Evolutionary conservation across 805 yeast genomes (phyloP).

Genomic region (Candida tibetensis): DNA sequence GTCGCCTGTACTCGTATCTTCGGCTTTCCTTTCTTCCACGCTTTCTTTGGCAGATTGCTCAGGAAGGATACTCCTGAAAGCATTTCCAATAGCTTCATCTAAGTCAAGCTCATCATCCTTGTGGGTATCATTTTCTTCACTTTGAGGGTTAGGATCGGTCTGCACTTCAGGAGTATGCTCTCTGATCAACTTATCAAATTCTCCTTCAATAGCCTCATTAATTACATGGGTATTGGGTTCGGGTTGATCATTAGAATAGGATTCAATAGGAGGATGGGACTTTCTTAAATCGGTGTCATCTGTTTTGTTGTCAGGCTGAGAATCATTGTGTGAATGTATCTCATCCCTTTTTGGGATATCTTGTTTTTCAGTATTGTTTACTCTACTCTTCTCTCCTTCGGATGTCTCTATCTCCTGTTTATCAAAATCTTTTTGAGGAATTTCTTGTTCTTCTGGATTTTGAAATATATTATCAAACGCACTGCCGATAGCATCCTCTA

Average conservation of each 20-base stretch:
- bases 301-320: no score
- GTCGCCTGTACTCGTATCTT: slow-evolving; percentile 7
- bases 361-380: not conserved
- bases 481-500: slow-evolving; percentile 16
- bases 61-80: slow-evolving; percentile 12
- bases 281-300: no score
- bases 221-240: slow-evolving; percentile 5
- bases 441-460: not conserved
- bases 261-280: not conserved
- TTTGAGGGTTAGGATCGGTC: not conserved
- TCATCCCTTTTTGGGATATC: not conserved
- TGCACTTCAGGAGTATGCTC: not conserved
- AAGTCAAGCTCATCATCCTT: slow-evolving; percentile 12
- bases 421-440: not conserved
- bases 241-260: not conserved
- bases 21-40: not conserved
- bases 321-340: not conserved
- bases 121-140: not conserved
- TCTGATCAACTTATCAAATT: slow-evolving; percentile 7
- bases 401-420: not conserved
- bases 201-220: slow-evolving; percentile 16
- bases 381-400: not conserved
- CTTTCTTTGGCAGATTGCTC: not conserved
- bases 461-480: slow-evolving; percentile 12
- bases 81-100: slow-evolving; percentile 17